Percentiles rank a stretch among this genome's conserved stretches.
These are phyloP conservation scores for Arachis monticola DNA, from an alignment of 331 rosid genomes.

Conservation along the genomic window DNA sequence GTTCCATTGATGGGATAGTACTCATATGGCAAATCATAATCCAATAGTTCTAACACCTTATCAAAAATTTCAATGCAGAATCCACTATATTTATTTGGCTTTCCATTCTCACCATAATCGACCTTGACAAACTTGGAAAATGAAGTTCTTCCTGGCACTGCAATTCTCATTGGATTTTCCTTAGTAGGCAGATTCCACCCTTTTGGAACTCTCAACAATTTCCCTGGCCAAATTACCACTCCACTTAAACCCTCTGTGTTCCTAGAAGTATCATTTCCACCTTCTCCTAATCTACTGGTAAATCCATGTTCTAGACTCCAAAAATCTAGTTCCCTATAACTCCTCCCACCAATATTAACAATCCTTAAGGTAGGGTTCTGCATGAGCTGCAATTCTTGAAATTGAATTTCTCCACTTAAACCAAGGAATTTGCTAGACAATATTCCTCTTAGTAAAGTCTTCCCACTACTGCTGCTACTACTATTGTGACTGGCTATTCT, in stretches of 20 bases:
- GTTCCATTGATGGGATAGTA: constrained; percentile 42
- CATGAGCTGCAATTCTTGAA: constrained; percentile 38
- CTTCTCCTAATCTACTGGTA: constrained; percentile 22
- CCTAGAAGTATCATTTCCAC: constrained; percentile 8
- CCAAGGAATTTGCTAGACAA: constrained; percentile 42
- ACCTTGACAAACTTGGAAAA: constrained; percentile 68
- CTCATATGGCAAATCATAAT: constrained; percentile 43
- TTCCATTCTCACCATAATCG: constrained; percentile 35
- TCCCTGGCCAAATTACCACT: constrained; percentile 76
- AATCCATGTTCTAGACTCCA: constrained; percentile 50
- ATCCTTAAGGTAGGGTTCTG: constrained; percentile 50
- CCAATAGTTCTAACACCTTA: constrained; percentile 35
- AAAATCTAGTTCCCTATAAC: constrained; percentile 48
- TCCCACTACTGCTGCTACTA: constrained; percentile 9
- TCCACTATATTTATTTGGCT: constrained; percentile 44
- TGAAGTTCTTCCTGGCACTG: constrained; percentile 52
- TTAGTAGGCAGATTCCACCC: constrained; percentile 72
- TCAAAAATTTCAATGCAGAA: constrained; percentile 66
- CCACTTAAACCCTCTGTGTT: constrained; percentile 29
- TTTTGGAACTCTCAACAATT: constrained; percentile 41
- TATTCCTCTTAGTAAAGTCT: constrained; percentile 30
- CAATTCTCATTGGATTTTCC: constrained; percentile 56
- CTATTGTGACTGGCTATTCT: constrained; percentile 28
- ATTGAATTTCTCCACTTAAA: constrained; percentile 47
- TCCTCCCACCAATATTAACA: constrained; percentile 56